Evolutionary conservation across 768 basidiomycete species (phyloP).

Genomic region (Collybia mongolica): DNA sequence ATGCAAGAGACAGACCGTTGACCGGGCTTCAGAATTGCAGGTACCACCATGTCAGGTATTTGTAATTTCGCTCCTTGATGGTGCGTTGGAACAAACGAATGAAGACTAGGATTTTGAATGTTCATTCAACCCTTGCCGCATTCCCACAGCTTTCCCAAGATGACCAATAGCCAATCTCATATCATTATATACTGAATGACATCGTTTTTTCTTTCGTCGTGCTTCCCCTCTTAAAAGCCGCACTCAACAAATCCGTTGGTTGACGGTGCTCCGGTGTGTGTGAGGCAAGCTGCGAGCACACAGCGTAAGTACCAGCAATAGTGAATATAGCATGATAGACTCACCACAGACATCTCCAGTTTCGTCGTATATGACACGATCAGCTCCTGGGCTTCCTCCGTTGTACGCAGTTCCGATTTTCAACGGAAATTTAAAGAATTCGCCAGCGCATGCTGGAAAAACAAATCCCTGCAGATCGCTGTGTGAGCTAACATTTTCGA

Average conservation of each 20-base stretch:
- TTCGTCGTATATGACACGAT: constrained; percentile 28
- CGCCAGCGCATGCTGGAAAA: constrained; percentile 21
- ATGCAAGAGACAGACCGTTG: neutral
- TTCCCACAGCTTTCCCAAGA: too few relatives aligned
- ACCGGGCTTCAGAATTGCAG: neutral
- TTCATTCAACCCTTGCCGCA: too few relatives aligned
- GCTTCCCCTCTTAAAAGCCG: constrained; percentile 9
- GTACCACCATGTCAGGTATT: neutral
- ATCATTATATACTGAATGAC: too few relatives aligned
- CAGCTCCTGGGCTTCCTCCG: constrained; percentile 25
- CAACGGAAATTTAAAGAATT: constrained; percentile 26
- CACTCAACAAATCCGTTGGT: constrained; percentile 25
- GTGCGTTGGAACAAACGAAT: too few relatives aligned
- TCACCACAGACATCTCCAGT: constrained; percentile 22
- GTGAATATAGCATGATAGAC: neutral
- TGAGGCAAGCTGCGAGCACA: constrained; percentile 21
- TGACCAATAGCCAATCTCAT: too few relatives aligned
- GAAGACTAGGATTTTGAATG: too few relatives aligned
- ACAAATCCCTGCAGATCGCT: constrained; percentile 17
- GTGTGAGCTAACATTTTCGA: neutral
- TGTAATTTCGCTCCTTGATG: too few relatives aligned
- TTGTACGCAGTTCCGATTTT: constrained; percentile 17
- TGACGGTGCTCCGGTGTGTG: constrained; percentile 23
- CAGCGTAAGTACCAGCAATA: neutral
- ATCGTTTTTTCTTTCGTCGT: neutral